A percentile compares a stretch with the other conserved stretches of the same genome.
Conservation (phyloP, 352 stramenopile genomes). For the Phytopythium mirpurense region DNA sequence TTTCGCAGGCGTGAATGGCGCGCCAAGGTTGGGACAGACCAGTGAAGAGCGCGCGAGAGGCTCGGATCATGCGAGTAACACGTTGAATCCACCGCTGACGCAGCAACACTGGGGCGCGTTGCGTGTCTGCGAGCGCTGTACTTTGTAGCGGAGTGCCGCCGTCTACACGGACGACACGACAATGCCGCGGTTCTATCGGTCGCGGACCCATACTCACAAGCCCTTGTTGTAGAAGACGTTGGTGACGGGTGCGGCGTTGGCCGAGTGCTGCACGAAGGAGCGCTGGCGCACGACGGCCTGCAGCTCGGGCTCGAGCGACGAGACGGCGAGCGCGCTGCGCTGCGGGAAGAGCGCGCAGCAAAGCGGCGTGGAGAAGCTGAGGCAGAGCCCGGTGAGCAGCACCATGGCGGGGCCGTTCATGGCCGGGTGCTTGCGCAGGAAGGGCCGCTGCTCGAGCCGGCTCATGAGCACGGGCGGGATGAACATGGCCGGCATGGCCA, state of each 20-base stretch:
- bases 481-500: conserved; percentile 84
- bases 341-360: conserved; percentile 85
- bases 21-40: no score
- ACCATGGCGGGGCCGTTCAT: conserved; percentile 69
- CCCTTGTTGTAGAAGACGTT: conserved; percentile 81
- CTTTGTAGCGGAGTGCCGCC: no score
- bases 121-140: no score
- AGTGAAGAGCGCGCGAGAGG: no score
- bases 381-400: conserved; percentile 58
- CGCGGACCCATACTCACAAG: conserved; percentile 38
- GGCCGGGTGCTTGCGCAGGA: conserved; percentile 58
- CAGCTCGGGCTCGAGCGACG: conserved; percentile 58
- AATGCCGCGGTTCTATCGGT: no score
- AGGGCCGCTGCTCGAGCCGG: conserved; percentile 50
- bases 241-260: conserved; percentile 24
- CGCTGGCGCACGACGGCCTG: conserved; percentile 47
- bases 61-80: no score
- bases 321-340: conserved; percentile 52
- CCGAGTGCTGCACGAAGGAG: conserved; percentile 37
- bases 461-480: conserved; percentile 85
- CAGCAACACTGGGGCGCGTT: no score
- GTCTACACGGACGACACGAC: no score
- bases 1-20: no score
- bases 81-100: no score
- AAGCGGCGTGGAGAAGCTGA: conserved; percentile 72